Base-by-base conservation (phyloP, 1,139 yeast genomes). In the Arxiozyma slooffiae region DNA sequence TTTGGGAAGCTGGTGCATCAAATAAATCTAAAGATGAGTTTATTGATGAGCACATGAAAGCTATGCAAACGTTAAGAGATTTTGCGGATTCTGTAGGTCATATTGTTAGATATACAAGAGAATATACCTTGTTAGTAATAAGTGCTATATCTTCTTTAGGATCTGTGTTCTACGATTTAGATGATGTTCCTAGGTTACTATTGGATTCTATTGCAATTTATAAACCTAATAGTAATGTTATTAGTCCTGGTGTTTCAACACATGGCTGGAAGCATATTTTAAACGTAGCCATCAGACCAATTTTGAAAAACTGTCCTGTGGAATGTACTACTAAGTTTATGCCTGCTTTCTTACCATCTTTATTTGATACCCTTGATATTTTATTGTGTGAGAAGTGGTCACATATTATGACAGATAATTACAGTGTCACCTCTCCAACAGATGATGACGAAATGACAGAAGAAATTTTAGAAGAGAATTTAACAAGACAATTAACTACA, bases 81-180 rank as follows among this genome's bases (percentile, higher is more conserved):
- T 92, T 94, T 72, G 97, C 98, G 0, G 98, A 94, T 66, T 85
- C 96, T 4, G 95, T 92, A n/a, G 98, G 98, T 17, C 97, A 92
- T 66, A 85, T 89, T 60, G 83, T 94, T 20, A 77, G 98, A 61
- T 92, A 94, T 65, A 92, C 98, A 0, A 79, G 98, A 60, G 98
- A 94, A 68, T 94, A 94, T 66, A 96, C 97, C 4, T 86, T 89
- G 62, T 71, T 90, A 57, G 87, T 97, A 0, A 77, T 94, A 43
- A 94, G 96, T 8, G 87, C 96, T 1, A 84, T 92, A 52, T 81
- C 96, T 1, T 95, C 88, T 59, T 74, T 94, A 51, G 97, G 92
- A 53, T 95, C 84, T 53, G 85, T 96, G 0, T 75, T 94, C 54
- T 94, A 87, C 63, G 92, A 84, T 57, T 80, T 90, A 44, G 96